phyloP scores from a whole-genome alignment of 139 green algal genomes.

The Chlorella sp. region DNA sequence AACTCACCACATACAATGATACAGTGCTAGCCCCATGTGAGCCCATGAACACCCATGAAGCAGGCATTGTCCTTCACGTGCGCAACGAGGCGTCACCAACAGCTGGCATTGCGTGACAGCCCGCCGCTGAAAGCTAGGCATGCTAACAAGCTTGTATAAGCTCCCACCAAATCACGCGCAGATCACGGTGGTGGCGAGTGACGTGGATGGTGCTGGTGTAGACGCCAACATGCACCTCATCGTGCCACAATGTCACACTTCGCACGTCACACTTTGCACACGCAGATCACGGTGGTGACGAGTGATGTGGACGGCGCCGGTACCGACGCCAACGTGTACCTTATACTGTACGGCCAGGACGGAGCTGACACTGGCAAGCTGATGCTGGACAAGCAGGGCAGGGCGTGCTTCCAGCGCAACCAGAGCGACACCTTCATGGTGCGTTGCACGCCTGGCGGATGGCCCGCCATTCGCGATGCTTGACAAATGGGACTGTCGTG shows the following conservation, averaged over 20 bases:
- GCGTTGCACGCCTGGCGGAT: too few relatives aligned
- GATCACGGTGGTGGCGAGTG: conserved; percentile 36
- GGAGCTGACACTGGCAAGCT: conserved; percentile 19
- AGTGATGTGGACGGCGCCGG: conserved; percentile 31
- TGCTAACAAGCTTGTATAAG: too few relatives aligned
- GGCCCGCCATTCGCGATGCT: too few relatives aligned
- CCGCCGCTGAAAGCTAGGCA: too few relatives aligned
- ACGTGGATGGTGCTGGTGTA: conserved; percentile 36
- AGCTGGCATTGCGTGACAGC: too few relatives aligned
- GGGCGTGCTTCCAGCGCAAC: conserved; percentile 34
- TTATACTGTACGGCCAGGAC: conserved; percentile 32
- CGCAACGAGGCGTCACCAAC: too few relatives aligned
- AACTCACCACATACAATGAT: too few relatives aligned
- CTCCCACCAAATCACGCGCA: too few relatives aligned
- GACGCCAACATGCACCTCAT: conserved; percentile 46
- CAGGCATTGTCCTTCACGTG: neutral
- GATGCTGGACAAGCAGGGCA: conserved; percentile 31
- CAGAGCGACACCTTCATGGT: conserved; percentile 30
- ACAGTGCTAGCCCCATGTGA: too few relatives aligned
- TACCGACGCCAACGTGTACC: conserved; percentile 47
- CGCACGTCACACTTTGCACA: too few relatives aligned
- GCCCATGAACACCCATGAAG: neutral
- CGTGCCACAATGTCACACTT: too few relatives aligned
- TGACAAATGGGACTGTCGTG: too few relatives aligned
- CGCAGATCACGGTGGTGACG: conserved; percentile 38